Evolutionary conservation across 2,329 filamentous ascomycete genomes (phyloP).

Genomic region (Aspergillus hortae): DNA sequence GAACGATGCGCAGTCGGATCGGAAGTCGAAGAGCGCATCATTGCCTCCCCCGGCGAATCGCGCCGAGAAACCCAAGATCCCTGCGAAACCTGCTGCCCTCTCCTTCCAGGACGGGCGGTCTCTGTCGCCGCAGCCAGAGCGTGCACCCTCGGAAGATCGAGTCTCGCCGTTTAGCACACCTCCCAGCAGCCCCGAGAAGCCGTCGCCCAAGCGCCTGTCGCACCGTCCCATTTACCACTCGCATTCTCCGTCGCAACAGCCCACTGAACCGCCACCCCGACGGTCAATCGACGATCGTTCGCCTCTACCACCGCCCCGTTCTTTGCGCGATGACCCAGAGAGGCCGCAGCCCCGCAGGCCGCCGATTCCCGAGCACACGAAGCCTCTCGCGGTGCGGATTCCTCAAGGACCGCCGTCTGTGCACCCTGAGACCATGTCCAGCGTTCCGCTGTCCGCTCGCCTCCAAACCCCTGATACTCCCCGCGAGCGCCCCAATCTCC

Average conservation of each 20-base stretch:
- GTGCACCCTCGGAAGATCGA: conserved; percentile 39
- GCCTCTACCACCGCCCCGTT: conserved; percentile 13
- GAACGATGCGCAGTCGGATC: conserved; percentile 22
- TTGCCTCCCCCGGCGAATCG: conserved; percentile 75
- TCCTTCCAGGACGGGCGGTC: conserved; percentile 27
- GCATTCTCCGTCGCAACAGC: conserved; percentile 18
- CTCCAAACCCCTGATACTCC: conserved; percentile 28
- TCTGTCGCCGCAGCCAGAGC: conserved; percentile 25
- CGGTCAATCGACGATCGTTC: conserved; percentile 28
- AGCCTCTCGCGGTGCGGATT: conserved; percentile 31
- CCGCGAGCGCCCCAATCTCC: conserved; percentile 49
- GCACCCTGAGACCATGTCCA: conserved; percentile 17
- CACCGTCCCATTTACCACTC: conserved; percentile 5
- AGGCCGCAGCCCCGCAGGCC: conserved; percentile 26
- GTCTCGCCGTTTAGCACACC: conserved; percentile 84
- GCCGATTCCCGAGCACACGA: conserved; percentile 26
- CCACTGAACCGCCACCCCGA: conserved; percentile 23
- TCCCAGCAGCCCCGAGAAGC: conserved; percentile 66
- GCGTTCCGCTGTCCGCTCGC: conserved; percentile 42
- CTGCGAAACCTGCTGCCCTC: conserved; percentile 42
- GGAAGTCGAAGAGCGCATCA: conserved; percentile 38
- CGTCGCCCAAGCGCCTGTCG: conserved; percentile 34
- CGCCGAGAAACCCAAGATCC: conserved; percentile 70
- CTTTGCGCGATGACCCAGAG: conserved; percentile 26
- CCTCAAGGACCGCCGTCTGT: conserved; percentile 21